These are phyloP conservation scores for Globisporangium splendens DNA, from an alignment of 352 stramenopile genomes.

Conservation along the genomic window DNA sequence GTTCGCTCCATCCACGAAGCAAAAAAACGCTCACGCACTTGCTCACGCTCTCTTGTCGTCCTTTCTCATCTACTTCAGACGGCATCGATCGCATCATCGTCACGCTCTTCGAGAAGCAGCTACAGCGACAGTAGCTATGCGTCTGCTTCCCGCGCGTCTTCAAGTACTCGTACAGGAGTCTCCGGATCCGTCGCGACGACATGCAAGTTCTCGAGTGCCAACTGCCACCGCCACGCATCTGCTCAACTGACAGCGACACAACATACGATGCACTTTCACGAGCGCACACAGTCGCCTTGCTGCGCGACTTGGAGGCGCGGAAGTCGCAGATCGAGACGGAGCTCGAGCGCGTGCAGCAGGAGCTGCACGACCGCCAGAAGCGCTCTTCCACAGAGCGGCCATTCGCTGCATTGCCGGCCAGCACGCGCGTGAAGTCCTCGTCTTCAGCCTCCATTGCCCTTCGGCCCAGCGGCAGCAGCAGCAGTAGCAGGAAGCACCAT, in stretches of 20 bases:
- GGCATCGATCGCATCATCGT: slow-evolving; percentile 15
- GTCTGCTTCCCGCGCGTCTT: not conserved
- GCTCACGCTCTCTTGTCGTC: not conserved
- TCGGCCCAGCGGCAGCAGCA: not conserved
- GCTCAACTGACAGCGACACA: not conserved
- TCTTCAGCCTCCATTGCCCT: not conserved
- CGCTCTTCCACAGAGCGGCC: slow-evolving; percentile 1
- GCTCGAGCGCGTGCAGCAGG: slow-evolving; percentile 16
- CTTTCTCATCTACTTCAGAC: slow-evolving; percentile 12
- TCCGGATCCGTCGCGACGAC: slow-evolving; percentile 33
- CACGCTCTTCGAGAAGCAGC: slow-evolving; percentile 7
- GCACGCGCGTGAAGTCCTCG: slow-evolving; percentile 1
- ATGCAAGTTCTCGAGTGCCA: slow-evolving; percentile 18
- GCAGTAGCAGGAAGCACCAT: not conserved
- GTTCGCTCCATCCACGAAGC: no score
- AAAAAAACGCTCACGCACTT: not conserved
- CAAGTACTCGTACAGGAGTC: not conserved
- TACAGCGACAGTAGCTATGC: slow-evolving; percentile 9
- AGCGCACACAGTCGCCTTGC: slow-evolving; percentile 27
- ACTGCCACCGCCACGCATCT: not conserved
- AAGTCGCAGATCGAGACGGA: slow-evolving; percentile 46
- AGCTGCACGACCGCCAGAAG: slow-evolving; percentile 14
- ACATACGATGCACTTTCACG: not conserved
- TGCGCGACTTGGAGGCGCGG: slow-evolving; percentile 49
- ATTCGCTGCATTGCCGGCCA: slow-evolving; percentile 14